These are phyloP conservation scores for Cornus florida DNA, from an alignment of 148 eudicot genomes.

Conservation along the genomic window DNA sequence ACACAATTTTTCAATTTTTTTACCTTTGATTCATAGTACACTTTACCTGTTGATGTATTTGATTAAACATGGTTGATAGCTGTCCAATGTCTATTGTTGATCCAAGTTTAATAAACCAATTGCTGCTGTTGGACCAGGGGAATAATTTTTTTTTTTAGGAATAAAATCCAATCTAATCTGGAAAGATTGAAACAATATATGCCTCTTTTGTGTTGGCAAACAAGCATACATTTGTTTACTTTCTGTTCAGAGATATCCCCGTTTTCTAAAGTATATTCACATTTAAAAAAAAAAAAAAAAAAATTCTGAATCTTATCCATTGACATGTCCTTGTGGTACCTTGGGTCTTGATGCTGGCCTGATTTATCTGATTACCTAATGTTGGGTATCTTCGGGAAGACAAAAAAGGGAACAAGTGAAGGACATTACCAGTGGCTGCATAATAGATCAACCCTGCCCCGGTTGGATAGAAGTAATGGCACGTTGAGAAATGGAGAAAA, in stretches of 20 bases:
- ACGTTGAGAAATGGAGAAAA: background rate
- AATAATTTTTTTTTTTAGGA: background rate
- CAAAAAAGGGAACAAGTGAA: background rate
- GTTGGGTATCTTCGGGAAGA: constrained; percentile 4
- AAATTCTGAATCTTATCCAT: background rate
- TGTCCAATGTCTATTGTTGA: no score
- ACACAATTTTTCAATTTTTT: no score
- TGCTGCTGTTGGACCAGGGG: background rate
- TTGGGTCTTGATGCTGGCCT: background rate
- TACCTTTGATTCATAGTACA: no score
- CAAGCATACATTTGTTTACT: no score
- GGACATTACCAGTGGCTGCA: background rate
- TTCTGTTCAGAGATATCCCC: background rate
- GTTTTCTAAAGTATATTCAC: background rate
- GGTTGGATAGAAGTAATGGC: background rate
- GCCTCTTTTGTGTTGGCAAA: no score
- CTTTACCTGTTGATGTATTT: no score
- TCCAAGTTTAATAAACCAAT: no score
- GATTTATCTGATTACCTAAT: background rate
- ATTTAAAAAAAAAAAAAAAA: no score
- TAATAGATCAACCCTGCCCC: background rate
- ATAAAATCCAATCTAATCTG: background rate
- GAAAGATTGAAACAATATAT: background rate
- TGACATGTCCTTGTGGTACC: background rate
- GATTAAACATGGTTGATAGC: no score